phyloP scores from a whole-genome alignment of 192 early-diverging fungal genomes.

The Coemansia sp. region DNA sequence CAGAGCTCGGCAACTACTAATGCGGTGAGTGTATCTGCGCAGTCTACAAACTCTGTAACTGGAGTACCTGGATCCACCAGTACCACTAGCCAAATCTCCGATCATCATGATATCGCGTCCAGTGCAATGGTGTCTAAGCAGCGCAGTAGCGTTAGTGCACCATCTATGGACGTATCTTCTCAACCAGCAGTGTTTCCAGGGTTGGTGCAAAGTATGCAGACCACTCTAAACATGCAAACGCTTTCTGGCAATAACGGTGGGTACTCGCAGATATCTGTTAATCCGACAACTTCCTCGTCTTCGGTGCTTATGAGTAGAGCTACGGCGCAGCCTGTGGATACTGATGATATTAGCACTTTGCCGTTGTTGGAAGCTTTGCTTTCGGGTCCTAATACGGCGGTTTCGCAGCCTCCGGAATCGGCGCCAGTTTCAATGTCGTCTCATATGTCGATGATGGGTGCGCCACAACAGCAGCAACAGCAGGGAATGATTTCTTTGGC shows the following conservation, averaged over 20 bases:
- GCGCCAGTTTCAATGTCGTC: constrained; percentile 20
- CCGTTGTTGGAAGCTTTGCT: constrained; percentile 49
- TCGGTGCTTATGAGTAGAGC: constrained; percentile 4
- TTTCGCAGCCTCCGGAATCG: constrained; percentile 15
- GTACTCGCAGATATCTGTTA: constrained; percentile 8
- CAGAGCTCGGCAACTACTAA: neutral
- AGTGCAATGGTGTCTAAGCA: neutral
- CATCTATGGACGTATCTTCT: neutral
- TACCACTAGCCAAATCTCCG: constrained; percentile 13
- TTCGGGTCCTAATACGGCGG: constrained; percentile 18
- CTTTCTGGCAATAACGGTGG: too few species aligned
- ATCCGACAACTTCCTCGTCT: neutral
- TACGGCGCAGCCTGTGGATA: constrained; percentile 11
- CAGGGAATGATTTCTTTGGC: neutral
- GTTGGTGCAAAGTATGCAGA: constrained; percentile 4
- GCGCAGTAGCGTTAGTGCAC: neutral
- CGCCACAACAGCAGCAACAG: constrained; percentile 1
- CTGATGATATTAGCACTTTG: constrained; percentile 26
- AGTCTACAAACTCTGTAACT: neutral
- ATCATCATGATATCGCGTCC: neutral
- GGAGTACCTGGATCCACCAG: constrained; percentile 10
- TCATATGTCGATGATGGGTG: constrained; percentile 1
- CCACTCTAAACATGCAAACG: constrained; percentile 3
- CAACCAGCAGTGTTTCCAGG: neutral
- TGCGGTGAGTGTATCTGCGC: constrained; percentile 5